Evolutionary conservation across 306 rosid genomes (phyloP).

Genomic region (Quercus robur): DNA sequence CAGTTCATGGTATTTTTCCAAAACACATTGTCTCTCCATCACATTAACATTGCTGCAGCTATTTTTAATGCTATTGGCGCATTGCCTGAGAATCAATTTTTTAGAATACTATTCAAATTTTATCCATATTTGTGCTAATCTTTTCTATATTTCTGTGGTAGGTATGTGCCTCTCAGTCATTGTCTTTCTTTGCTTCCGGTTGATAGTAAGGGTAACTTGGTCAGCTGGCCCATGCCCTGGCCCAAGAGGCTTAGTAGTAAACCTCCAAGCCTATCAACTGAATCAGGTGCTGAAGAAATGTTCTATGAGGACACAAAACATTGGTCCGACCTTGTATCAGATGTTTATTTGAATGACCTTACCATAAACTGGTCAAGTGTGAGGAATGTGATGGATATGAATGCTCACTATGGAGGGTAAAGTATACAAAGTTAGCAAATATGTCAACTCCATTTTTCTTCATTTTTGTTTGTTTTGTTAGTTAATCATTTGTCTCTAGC

Average conservation of each 20-base stretch:
- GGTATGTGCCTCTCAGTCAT: slow-evolving; percentile 62
- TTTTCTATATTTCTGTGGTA: slow-evolving; percentile 30
- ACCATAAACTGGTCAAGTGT: slow-evolving; percentile 68
- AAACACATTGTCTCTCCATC: background rate
- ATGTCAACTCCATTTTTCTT: background rate
- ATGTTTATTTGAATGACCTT: slow-evolving; percentile 49
- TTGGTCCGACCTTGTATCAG: slow-evolving; percentile 69
- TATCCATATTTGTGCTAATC: slow-evolving; percentile 19
- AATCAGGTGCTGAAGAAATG: slow-evolving; percentile 34
- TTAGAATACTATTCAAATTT: background rate
- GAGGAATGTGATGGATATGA: slow-evolving; percentile 93
- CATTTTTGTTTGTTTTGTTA: background rate
- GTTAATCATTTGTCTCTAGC: background rate
- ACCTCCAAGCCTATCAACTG: slow-evolving; percentile 59
- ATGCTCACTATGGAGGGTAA: slow-evolving; percentile 98
- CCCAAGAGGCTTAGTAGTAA: slow-evolving; percentile 71
- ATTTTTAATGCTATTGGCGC: background rate
- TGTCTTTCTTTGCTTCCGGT: slow-evolving; percentile 70
- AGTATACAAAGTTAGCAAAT: background rate
- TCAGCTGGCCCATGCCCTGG: slow-evolving; percentile 86
- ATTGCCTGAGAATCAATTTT: background rate
- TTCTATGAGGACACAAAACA: slow-evolving; percentile 58
- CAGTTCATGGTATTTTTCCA: slow-evolving; percentile 68
- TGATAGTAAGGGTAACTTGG: slow-evolving; percentile 42
- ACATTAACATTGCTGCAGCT: background rate